Conservation (phyloP, 208 protist genomes). For the Acanthamoeba healyi region DNA sequence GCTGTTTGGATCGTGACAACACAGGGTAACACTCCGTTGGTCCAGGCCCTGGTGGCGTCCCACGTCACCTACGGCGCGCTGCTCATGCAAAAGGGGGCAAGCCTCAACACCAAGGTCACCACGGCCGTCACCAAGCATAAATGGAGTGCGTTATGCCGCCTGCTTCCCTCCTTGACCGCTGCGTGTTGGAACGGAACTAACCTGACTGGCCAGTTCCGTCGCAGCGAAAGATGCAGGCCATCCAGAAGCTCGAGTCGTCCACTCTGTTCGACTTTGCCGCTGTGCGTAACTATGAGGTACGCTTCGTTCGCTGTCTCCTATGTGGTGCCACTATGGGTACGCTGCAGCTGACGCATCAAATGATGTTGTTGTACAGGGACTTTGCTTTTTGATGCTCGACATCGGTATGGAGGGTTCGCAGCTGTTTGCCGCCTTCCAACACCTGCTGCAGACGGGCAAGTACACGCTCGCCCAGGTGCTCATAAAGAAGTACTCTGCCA, state of each 20-base stretch:
- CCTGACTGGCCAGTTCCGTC: neutral
- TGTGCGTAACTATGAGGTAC: neutral
- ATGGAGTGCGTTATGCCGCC: too few relatives aligned
- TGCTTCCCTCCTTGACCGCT: too few relatives aligned
- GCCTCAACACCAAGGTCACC: slow-evolving; percentile 34
- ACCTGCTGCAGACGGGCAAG: neutral
- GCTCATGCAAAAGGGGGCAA: slow-evolving; percentile 36
- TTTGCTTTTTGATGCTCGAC: neutral
- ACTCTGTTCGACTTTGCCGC: slow-evolving; percentile 15
- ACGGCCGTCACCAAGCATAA: neutral
- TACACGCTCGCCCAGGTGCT: slow-evolving; percentile 14
- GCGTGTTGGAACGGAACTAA: too few relatives aligned
- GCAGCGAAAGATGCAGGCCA: neutral
- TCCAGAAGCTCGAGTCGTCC: neutral
- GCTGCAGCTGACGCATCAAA: too few relatives aligned
- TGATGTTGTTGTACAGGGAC: too few relatives aligned
- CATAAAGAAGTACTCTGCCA: slow-evolving; percentile 9
- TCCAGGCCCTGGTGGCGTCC: neutral
- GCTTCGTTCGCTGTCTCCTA: too few relatives aligned
- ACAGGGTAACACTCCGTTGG: slow-evolving; percentile 32
- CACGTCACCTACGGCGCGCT: slow-evolving; percentile 16
- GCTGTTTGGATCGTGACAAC: neutral
- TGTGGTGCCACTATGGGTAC: too few relatives aligned
- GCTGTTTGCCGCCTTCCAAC: neutral
- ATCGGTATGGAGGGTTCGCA: neutral